Evolutionary conservation across 1,284 basidiomycete species (phyloP).

Genomic region (Sporisorium exsertum): DNA sequence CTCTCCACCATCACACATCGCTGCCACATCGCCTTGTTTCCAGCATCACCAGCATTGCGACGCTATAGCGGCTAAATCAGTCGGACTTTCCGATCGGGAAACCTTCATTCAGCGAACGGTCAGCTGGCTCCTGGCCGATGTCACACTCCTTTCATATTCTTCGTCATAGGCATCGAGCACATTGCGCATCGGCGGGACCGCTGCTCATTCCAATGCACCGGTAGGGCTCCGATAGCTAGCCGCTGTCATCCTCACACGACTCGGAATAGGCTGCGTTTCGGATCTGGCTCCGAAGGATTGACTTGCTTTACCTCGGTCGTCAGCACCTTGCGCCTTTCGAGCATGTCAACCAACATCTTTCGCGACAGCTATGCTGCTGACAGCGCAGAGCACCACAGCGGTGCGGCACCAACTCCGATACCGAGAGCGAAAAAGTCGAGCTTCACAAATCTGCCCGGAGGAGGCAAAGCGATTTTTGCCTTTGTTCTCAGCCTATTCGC

Average conservation of each 20-base stretch:
- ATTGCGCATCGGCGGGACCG: neutral
- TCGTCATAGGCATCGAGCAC: neutral
- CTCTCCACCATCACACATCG: neutral
- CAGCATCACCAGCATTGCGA: neutral
- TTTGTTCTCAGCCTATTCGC: slow-evolving; percentile 60
- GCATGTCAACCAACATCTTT: slow-evolving; percentile 50
- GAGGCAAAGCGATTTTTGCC: slow-evolving; percentile 55
- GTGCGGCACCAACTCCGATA: neutral
- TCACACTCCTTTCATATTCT: neutral
- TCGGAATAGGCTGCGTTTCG: neutral
- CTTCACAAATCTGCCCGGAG: slow-evolving; percentile 41
- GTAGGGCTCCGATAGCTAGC: neutral
- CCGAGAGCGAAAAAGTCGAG: slow-evolving; percentile 14
- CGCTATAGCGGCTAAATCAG: neutral
- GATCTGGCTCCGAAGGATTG: neutral
- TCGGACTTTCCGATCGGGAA: neutral
- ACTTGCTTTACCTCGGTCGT: neutral
- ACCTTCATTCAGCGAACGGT: neutral
- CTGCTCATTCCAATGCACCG: neutral
- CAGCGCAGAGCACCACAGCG: neutral
- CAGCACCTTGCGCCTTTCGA: neutral
- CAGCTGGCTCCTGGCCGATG: neutral
- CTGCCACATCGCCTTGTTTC: neutral
- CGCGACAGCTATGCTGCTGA: slow-evolving; percentile 39
- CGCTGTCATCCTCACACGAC: neutral